Percentiles rank a stretch among this genome's conserved stretches.
Conservation (phyloP, 148 eudicot species). For the Amaranthus palmeri region DNA sequence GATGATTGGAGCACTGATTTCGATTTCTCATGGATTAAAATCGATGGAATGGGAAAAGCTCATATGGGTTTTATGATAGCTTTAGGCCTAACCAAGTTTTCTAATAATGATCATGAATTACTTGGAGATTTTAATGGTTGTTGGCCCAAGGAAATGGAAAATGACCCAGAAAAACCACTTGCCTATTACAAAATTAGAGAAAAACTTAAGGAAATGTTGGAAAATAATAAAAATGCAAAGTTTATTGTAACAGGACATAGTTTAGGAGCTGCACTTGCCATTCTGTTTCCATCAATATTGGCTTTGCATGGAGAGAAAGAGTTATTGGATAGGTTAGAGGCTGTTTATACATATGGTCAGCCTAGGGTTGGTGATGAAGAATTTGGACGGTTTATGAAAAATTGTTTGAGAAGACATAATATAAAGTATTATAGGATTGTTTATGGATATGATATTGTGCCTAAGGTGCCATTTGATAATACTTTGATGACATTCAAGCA, state of each 20-base stretch:
- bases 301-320: slow-evolving; percentile 38
- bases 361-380: slow-evolving; percentile 66
- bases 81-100: slow-evolving; percentile 43
- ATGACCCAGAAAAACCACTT: slow-evolving; percentile 1
- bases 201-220: slow-evolving; percentile 28
- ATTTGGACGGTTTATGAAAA: slow-evolving; percentile 44
- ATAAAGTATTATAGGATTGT: slow-evolving; percentile 52
- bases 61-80: slow-evolving; percentile 71
- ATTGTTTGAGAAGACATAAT: slow-evolving; percentile 19
- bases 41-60: slow-evolving; percentile 41
- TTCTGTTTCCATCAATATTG: slow-evolving; percentile 54
- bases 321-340: slow-evolving; percentile 42
- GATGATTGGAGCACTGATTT: slow-evolving; percentile 62
- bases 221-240: slow-evolving; percentile 25
- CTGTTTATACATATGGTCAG: slow-evolving; percentile 69
- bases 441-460: slow-evolving; percentile 61
- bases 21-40: slow-evolving; percentile 51
- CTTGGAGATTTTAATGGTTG: slow-evolving; percentile 17
- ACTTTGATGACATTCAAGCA: slow-evolving; percentile 46
- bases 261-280: slow-evolving; percentile 72
- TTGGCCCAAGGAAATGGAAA: slow-evolving; percentile 31
- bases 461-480: slow-evolving; percentile 53
- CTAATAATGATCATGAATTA: neutral
- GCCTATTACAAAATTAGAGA: slow-evolving; percentile 56
- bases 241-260: slow-evolving; percentile 77